These are phyloP conservation scores for Tulasnella sp. DNA, from an alignment of 768 basidiomycete species.

Conservation along the genomic window DNA sequence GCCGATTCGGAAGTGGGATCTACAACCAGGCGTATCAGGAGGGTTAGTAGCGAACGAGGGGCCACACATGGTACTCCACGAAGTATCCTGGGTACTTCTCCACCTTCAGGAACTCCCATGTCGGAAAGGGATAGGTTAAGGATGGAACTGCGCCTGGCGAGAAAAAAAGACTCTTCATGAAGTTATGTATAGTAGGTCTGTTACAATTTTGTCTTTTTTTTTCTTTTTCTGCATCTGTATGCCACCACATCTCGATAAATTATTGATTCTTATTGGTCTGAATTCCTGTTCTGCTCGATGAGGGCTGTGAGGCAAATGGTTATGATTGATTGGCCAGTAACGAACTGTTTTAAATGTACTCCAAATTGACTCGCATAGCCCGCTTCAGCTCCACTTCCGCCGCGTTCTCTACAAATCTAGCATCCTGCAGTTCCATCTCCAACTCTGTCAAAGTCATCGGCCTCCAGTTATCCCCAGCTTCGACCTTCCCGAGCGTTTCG, in stretches of 20 bases:
- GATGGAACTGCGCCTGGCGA: neutral
- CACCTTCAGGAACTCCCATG: neutral
- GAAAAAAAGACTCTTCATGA: too few species aligned
- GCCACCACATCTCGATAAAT: too few species aligned
- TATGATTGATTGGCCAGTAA: too few species aligned
- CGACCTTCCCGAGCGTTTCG: conserved; percentile 42
- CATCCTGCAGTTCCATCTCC: conserved; percentile 58
- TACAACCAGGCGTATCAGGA: neutral
- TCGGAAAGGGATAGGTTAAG: neutral
- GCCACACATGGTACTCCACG: neutral
- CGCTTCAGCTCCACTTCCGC: conserved; percentile 67
- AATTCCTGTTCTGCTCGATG: too few species aligned
- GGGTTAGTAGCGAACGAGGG: neutral
- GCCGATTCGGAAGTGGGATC: neutral
- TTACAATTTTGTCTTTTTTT: too few species aligned
- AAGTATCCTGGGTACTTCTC: neutral
- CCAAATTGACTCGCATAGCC: conserved; percentile 41
- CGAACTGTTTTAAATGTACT: too few species aligned
- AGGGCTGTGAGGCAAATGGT: too few species aligned
- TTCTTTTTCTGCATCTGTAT: too few species aligned
- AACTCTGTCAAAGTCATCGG: conserved; percentile 60
- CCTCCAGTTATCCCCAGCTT: conserved; percentile 31
- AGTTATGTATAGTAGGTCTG: too few species aligned
- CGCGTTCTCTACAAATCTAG: conserved; percentile 58
- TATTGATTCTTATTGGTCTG: too few species aligned